Conservation (phyloP, 1,139 yeast genomes). For the Suhomyces terraborum region DNA sequence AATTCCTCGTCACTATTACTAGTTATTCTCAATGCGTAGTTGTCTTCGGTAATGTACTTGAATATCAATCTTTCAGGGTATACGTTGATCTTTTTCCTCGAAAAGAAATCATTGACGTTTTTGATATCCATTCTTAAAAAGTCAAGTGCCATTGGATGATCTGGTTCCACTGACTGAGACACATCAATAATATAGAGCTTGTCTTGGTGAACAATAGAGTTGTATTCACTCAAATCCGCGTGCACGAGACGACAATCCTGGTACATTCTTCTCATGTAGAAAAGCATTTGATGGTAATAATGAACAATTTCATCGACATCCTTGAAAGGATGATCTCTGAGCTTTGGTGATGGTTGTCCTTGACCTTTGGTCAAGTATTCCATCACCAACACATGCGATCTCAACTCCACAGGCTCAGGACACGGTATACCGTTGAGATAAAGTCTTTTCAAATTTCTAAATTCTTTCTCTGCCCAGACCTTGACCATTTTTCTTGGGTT, state of each 20-base stretch:
- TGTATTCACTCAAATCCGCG: slow-evolving; percentile 96
- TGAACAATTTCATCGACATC: slow-evolving; percentile 64
- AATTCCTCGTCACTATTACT: slow-evolving; percentile 47
- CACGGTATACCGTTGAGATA: slow-evolving; percentile 80
- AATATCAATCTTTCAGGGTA: slow-evolving; percentile 83
- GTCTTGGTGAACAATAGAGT: slow-evolving; percentile 81
- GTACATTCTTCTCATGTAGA: slow-evolving; percentile 84
- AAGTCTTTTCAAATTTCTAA: slow-evolving; percentile 83
- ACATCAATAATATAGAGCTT: slow-evolving; percentile 90
- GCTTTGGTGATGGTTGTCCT: slow-evolving; percentile 85
- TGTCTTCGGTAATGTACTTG: slow-evolving; percentile 59
- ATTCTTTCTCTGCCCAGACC: slow-evolving; percentile 98
- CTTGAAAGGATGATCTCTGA: slow-evolving; percentile 74
- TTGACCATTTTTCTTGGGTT: slow-evolving; percentile 98
- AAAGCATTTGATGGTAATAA: slow-evolving; percentile 76
- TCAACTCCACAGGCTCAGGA: slow-evolving; percentile 87
- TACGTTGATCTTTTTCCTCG: slow-evolving; percentile 66
- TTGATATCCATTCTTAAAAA: slow-evolving; percentile 96
- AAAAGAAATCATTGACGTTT: slow-evolving; percentile 87
- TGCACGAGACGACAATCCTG: slow-evolving; percentile 90
- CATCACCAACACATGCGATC: slow-evolving; percentile 93
- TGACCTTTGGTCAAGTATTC: slow-evolving; percentile 79
- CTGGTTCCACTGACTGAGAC: slow-evolving; percentile 96
- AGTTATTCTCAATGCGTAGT: slow-evolving; percentile 39
- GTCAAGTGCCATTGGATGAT: slow-evolving; percentile 95